Conservation (phyloP, 140 eudicot species). For the Cichorium intybus region DNA sequence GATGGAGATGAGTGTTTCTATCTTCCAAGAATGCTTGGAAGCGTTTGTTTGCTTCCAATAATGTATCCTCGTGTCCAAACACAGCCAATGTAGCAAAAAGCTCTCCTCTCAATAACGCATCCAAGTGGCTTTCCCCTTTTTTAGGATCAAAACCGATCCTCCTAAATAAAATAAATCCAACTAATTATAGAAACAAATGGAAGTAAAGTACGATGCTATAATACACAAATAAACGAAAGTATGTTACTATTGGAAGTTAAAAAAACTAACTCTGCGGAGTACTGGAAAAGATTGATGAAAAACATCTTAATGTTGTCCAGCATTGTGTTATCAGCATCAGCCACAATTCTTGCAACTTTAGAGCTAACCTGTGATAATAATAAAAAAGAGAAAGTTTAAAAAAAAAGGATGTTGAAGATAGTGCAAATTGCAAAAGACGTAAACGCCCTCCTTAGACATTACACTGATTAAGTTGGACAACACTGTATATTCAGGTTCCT, state of each 20-base stretch:
- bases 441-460: conserved; percentile 13
- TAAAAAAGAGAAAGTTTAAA: too few relatives aligned
- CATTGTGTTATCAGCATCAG: conserved; percentile 74
- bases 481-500: conserved; percentile 83
- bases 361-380: conserved; percentile 58
- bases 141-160: conserved; percentile 94
- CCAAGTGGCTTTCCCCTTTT: conserved; percentile 90
- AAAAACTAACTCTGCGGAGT: conserved; percentile 72
- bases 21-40: conserved; percentile 73
- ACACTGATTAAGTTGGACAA: conserved; percentile 81
- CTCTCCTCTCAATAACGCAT: conserved; percentile 96
- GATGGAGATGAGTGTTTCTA: conserved; percentile 76
- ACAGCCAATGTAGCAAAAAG: conserved; percentile 64
- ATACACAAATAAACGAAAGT: not conserved
- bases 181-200: not conserved
- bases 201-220: not conserved
- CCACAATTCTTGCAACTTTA: conserved; percentile 68
- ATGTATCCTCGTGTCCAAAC: conserved; percentile 75
- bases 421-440: too few relatives aligned
- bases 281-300: conserved; percentile 77
- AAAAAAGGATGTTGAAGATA: too few relatives aligned
- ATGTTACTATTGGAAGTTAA: not conserved
- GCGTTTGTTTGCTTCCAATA: conserved; percentile 85
- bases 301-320: conserved; percentile 50
- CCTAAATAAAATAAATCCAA: conserved; percentile 36